A percentile compares a stretch with the other conserved stretches of the same genome.
These are phyloP conservation scores for Pleurotus giganteus DNA, from an alignment of 768 basidiomycete species.

Conservation along the genomic window DNA sequence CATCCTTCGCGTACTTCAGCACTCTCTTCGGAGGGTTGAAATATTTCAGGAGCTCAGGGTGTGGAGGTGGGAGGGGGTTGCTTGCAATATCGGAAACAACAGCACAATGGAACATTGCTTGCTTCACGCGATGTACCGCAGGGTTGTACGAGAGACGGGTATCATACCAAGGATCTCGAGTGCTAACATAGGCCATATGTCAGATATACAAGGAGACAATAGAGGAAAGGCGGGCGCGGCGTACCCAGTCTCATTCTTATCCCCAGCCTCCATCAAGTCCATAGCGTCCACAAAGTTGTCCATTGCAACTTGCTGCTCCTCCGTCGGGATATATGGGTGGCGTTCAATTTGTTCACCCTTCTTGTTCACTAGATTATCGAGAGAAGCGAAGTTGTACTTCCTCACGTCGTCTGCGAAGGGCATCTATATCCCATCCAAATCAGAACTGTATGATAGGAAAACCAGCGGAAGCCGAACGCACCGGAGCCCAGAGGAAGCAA, in stretches of 20 bases:
- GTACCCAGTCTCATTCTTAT: conserved; percentile 75
- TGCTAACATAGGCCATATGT: conserved; percentile 34
- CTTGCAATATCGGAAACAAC: conserved; percentile 69
- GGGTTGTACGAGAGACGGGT: conserved; percentile 81
- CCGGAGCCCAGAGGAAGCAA: conserved; percentile 82
- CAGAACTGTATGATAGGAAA: background rate
- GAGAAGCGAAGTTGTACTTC: conserved; percentile 81
- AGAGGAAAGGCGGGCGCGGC: conserved; percentile 14
- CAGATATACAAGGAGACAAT: conserved; percentile 1
- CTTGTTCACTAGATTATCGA: conserved; percentile 69
- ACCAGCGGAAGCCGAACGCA: conserved; percentile 27
- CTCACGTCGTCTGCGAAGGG: conserved; percentile 95
- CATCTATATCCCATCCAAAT: conserved; percentile 51
- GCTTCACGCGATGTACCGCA: conserved; percentile 85
- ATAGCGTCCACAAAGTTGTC: conserved; percentile 83
- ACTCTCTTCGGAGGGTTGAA: conserved; percentile 74
- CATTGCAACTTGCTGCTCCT: conserved; percentile 80
- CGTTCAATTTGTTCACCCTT: conserved; percentile 70
- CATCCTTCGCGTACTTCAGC: conserved; percentile 53
- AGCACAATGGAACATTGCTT: conserved; percentile 89
- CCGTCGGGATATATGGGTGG: conserved; percentile 83
- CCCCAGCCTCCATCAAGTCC: conserved; percentile 79
- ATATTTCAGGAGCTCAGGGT: conserved; percentile 82
- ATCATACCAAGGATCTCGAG: conserved; percentile 73
- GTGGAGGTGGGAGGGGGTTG: conserved; percentile 81